Base-by-base conservation (phyloP, 169 alveolate genomes). In the Besnoitia besnoiti region DNA sequence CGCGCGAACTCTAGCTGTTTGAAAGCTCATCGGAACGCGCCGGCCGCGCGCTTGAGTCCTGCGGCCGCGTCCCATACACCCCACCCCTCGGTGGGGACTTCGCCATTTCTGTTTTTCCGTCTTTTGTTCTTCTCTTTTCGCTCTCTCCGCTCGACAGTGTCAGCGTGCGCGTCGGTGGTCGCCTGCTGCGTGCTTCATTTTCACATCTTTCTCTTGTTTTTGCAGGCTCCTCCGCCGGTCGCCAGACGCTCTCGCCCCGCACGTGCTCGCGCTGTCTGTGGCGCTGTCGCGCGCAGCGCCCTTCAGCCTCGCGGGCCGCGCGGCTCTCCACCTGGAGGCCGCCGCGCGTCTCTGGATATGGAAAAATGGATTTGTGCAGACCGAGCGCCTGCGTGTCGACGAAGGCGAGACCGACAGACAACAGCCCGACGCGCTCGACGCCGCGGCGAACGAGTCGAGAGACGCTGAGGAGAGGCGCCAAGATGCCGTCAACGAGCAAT, bases 211-310 rank as follows among this genome's bases (percentile, higher is more conserved):
- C n/a, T 73, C n/a, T 21, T 73, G 39, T 5, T 1, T 73, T 73
- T 7, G 47, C 47, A 73, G 82, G n/a, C 82, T 73, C 82, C 82
- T 73, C 24, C 46, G 82, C 1, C 82, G 82, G n/a, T 16, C 82
- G 46, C 44, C 82, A 35, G 82, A 73, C 46, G 39, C 82, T 19
- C 44, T 73, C 47, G 14, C 46, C 44, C 47, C 82, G 8, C 47
- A 37, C 46, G 39, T 73, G 3, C 82, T 73, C 46, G n/a, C 39
- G 39, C 44, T 73, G 12, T 35, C 82, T 39, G 8, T 37, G 12
- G 24, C n/a, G 8, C 82, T 73, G 39, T 73, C 82, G n/a, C 46
- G n/a, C 39, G 24, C 67, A 24, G 12, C 82, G 47, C n/a, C 82
- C 47, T 10, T 73, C 46, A 4, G 44, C 21, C 47, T 37, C 46